These are phyloP conservation scores for Dendrocalamus sinicus DNA, from an alignment of 176 grass and related monocot genomes.

Conservation along the genomic window DNA sequence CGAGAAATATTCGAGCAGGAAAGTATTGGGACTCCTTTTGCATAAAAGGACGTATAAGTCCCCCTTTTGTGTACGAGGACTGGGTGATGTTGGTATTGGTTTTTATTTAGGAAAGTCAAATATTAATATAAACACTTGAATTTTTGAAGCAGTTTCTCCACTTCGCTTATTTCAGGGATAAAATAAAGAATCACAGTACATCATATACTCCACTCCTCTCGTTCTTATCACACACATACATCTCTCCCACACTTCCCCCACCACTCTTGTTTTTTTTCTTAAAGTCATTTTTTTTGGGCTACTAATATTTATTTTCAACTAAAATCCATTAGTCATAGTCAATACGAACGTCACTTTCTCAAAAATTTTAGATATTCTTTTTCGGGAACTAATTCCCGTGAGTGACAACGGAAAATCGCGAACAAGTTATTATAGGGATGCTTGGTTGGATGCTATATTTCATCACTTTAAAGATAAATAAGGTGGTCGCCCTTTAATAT, in stretches of 20 bases:
- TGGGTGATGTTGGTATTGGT: too few relatives aligned
- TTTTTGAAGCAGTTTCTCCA: neutral
- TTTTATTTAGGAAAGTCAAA: too few relatives aligned
- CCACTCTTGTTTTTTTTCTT: too few relatives aligned
- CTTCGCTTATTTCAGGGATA: too few relatives aligned
- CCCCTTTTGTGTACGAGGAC: conserved; percentile 36
- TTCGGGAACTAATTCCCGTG: neutral
- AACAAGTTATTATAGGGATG: too few relatives aligned
- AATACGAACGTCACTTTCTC: neutral
- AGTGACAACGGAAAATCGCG: neutral
- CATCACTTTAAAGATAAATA: neutral
- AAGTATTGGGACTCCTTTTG: conserved; percentile 39
- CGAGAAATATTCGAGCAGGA: conserved; percentile 9
- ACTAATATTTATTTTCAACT: too few relatives aligned
- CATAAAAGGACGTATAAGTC: neutral
- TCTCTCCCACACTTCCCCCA: too few relatives aligned
- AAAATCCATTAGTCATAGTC: too few relatives aligned
- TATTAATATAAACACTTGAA: too few relatives aligned
- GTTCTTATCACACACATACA: fast-evolving
- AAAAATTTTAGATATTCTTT: neutral
- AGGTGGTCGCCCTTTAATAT: neutral
- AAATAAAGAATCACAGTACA: too few relatives aligned
- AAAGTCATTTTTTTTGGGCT: too few relatives aligned
- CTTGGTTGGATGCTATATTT: neutral
- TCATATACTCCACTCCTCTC: too few relatives aligned